Evolutionary conservation across 1,139 yeast genomes (phyloP).

Genomic region (Yamadazyma diospyri): DNA sequence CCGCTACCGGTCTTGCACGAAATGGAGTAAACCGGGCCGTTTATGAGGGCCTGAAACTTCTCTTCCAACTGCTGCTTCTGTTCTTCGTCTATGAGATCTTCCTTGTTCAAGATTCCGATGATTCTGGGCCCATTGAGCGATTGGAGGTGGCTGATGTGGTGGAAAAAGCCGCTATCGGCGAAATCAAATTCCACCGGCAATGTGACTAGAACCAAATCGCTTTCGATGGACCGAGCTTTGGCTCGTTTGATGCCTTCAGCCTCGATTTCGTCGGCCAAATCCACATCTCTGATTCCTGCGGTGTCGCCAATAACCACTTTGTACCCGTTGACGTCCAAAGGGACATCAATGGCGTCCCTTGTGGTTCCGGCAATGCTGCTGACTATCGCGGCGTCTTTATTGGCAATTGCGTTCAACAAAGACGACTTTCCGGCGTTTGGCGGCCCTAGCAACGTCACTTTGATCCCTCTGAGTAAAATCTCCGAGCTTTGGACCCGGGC

Average conservation of each 20-base stretch:
- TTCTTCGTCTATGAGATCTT: slow-evolving; percentile 46
- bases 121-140: slow-evolving; percentile 25
- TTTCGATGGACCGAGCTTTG: slow-evolving; percentile 48
- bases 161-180: slow-evolving; percentile 20
- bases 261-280: slow-evolving; percentile 60
- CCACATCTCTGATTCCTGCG: slow-evolving; percentile 74
- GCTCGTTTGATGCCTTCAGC: slow-evolving; percentile 82
- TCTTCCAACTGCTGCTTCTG: slow-evolving; percentile 9
- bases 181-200: slow-evolving; percentile 32
- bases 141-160: slow-evolving; percentile 25
- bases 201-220: slow-evolving; percentile 60
- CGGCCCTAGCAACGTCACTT: slow-evolving; percentile 75
- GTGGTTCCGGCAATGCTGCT: slow-evolving; percentile 94
- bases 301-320: slow-evolving; percentile 87
- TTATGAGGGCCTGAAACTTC: slow-evolving; percentile 4
- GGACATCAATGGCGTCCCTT: slow-evolving; percentile 80
- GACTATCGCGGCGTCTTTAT: slow-evolving; percentile 86
- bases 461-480: slow-evolving; percentile 69
- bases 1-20: slow-evolving; percentile 68
- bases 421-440: slow-evolving; percentile 98
- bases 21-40: slow-evolving; percentile 35
- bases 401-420: slow-evolving; percentile 65
- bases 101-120: slow-evolving; percentile 54
- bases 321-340: slow-evolving; percentile 77
- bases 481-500: slow-evolving; percentile 56